phyloP scores from a whole-genome alignment of 345 rosid species.

The Melaleuca quinquenervia region DNA sequence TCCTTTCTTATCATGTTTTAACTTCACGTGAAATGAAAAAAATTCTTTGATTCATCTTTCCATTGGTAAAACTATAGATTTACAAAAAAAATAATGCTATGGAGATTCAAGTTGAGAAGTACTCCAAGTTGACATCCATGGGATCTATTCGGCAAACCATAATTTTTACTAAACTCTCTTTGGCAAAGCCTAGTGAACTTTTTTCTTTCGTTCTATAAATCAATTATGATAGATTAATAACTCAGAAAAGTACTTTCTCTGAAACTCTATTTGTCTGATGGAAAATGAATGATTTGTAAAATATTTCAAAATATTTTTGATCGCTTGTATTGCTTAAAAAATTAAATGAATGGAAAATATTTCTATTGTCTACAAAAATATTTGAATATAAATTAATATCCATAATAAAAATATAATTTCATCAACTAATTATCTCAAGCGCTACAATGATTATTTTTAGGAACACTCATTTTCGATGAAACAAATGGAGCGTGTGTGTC shows the following conservation, averaged over 20 bases:
- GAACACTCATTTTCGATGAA: too few species aligned
- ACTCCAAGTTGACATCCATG: not conserved
- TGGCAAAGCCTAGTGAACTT: not conserved
- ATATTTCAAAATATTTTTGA: too few species aligned
- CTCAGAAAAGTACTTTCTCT: not conserved
- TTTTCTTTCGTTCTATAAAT: not conserved
- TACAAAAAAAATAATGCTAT: not conserved
- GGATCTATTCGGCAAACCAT: not conserved
- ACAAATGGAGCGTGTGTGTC: too few species aligned
- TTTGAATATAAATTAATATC: too few species aligned
- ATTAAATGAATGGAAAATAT: too few species aligned
- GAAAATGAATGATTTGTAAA: too few species aligned
- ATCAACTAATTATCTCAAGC: too few species aligned
- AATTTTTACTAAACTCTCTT: not conserved
- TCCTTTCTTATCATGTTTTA: not conserved
- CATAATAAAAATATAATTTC: too few species aligned
- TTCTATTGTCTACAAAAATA: too few species aligned
- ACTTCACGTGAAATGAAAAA: not conserved
- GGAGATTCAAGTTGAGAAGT: not conserved
- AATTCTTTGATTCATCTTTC: not conserved
- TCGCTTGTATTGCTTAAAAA: too few species aligned
- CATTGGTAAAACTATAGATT: not conserved
- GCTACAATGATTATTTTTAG: too few species aligned
- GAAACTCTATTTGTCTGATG: too few species aligned
- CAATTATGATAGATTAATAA: not conserved